Conservation (phyloP, 768 basidiomycete species). For the Hericium rajendrae region DNA sequence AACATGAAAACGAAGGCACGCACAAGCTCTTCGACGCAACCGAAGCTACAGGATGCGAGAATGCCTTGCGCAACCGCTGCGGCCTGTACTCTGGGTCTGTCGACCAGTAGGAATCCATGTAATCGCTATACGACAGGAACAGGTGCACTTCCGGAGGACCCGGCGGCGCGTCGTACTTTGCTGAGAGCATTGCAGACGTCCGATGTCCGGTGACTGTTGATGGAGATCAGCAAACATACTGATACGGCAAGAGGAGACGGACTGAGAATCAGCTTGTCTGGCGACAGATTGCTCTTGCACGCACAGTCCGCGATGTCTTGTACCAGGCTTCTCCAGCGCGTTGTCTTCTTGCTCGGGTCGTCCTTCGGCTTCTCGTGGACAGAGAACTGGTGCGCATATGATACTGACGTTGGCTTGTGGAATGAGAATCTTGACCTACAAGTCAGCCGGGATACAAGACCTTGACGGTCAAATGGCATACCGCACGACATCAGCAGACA, state of each 20-base stretch:
- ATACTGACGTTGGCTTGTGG: neutral
- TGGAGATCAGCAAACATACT: neutral
- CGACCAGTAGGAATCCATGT: conserved; percentile 4
- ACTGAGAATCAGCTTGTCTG: conserved; percentile 7
- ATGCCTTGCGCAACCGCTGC: neutral
- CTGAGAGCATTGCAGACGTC: conserved; percentile 1
- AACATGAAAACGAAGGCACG: neutral
- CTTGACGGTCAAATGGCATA: neutral
- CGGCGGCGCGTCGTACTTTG: neutral
- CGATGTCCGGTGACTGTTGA: conserved; percentile 5
- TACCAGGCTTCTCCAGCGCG: conserved; percentile 2
- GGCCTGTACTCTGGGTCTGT: neutral
- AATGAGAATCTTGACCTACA: neutral
- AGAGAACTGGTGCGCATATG: conserved; percentile 4
- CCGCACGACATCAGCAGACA: neutral
- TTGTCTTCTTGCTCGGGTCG: conserved; percentile 1
- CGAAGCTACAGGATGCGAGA: neutral
- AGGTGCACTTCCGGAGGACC: conserved; percentile 5
- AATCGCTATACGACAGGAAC: conserved; percentile 7
- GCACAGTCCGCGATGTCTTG: neutral
- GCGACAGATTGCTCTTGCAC: neutral
- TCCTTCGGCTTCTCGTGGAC: conserved; percentile 4
- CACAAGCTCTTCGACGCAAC: neutral
- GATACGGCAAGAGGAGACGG: neutral
- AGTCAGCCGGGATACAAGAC: too few species aligned